Conservation (phyloP, 805 yeast species). For the Wickerhamiella sergipiensis region DNA sequence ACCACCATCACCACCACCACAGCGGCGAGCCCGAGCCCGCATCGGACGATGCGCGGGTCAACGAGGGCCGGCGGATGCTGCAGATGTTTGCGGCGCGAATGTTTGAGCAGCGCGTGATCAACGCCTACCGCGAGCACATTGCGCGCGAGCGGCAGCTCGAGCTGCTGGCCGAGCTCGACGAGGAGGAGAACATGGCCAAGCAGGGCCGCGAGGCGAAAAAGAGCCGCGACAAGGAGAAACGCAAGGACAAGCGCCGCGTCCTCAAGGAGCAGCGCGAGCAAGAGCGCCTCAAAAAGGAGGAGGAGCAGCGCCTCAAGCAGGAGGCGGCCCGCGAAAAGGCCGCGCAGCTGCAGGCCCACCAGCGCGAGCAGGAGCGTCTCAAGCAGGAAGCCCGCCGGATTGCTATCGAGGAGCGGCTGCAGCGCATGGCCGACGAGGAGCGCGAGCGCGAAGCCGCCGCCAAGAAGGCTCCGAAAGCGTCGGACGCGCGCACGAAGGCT, state of each 20-base stretch:
- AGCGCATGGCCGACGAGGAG: constrained; percentile 17
- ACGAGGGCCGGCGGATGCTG: constrained; percentile 42
- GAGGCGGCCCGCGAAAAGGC: constrained; percentile 18
- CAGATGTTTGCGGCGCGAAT: constrained; percentile 69
- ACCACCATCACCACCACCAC: constrained; percentile 4
- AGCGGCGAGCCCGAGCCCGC: constrained; percentile 31
- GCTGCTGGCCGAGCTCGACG: constrained; percentile 25
- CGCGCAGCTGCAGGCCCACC: constrained; percentile 13
- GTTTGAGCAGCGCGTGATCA: constrained; percentile 57
- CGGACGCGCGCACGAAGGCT: too few relatives aligned
- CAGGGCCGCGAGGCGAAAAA: constrained; percentile 24
- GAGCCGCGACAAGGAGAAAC: constrained; percentile 28
- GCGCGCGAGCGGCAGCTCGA: constrained; percentile 48
- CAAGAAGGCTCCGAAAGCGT: too few relatives aligned
- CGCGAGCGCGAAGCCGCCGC: neutral
- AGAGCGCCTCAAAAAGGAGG: constrained; percentile 24
- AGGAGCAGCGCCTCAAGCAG: constrained; percentile 22
- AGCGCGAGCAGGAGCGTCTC: constrained; percentile 18
- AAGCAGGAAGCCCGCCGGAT: constrained; percentile 20
- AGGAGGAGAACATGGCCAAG: constrained; percentile 19
- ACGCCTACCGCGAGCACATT: constrained; percentile 64
- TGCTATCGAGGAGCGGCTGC: constrained; percentile 21
- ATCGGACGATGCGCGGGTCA: constrained; percentile 42
- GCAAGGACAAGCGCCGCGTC: constrained; percentile 29
- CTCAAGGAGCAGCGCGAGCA: constrained; percentile 28